These are phyloP conservation scores for Cladophialophora exuberans DNA, from an alignment of 2,329 filamentous ascomycete species.

Conservation along the genomic window DNA sequence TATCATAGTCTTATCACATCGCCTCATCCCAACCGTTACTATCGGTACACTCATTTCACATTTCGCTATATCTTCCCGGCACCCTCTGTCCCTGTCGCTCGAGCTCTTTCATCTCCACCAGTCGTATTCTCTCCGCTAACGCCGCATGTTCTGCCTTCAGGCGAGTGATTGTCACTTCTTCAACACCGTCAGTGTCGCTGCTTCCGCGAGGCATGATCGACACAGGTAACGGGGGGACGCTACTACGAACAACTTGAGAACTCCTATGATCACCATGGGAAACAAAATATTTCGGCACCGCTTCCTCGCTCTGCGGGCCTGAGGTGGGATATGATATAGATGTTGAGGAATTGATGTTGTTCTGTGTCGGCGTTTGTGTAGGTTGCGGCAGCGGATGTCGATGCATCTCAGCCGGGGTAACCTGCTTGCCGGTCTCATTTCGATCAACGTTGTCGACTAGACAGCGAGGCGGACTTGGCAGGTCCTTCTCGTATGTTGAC, in stretches of 20 bases:
- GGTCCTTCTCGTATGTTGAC: background rate
- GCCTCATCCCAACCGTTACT: background rate
- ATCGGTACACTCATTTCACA: background rate
- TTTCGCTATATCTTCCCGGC: background rate
- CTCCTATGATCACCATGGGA: background rate
- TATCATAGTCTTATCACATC: no score
- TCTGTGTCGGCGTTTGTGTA: background rate
- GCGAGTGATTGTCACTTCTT: background rate
- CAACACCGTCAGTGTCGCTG: background rate
- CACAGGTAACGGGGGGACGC: background rate
- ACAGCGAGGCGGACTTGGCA: background rate
- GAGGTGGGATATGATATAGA: background rate
- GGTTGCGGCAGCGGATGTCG: background rate
- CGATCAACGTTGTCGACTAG: background rate
- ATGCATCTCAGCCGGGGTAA: background rate
- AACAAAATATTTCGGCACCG: background rate
- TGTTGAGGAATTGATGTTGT: background rate
- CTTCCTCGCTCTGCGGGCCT: background rate
- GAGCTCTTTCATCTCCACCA: background rate
- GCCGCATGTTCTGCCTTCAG: background rate
- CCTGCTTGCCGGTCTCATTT: background rate
- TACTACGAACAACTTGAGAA: background rate
- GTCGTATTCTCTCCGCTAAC: background rate
- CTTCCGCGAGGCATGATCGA: background rate
- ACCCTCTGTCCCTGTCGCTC: background rate